Conservation (phyloP, 768 basidiomycete species). For the Termitomyces eurrhizus region DNA sequence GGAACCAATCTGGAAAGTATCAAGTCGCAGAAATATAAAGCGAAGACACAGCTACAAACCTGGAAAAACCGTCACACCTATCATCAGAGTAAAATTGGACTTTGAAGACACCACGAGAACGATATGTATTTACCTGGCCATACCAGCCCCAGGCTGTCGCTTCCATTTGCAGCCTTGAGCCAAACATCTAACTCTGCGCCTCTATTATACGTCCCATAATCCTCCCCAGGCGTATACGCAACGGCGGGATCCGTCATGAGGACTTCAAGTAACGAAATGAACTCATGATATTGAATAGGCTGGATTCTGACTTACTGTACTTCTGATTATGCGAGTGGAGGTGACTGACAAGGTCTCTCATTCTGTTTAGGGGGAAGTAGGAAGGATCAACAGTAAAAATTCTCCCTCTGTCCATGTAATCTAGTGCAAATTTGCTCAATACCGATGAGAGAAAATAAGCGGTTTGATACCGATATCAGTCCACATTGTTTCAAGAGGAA, state of each 20-base stretch:
- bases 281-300: too few species aligned
- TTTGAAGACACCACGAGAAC: slow-evolving; percentile 7
- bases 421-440: slow-evolving; percentile 23
- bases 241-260: slow-evolving; percentile 76
- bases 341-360: slow-evolving; percentile 63
- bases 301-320: slow-evolving; percentile 36
- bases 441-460: not conserved
- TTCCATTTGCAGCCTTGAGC: slow-evolving; percentile 61
- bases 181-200: slow-evolving; percentile 53
- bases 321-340: slow-evolving; percentile 58
- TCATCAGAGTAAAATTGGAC: not conserved
- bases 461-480: slow-evolving; percentile 56
- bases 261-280: slow-evolving; percentile 30
- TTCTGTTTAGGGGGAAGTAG: slow-evolving; percentile 59
- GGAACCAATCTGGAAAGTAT: slow-evolving; percentile 51
- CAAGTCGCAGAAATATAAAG: not conserved
- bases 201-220: slow-evolving; percentile 51
- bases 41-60: slow-evolving; percentile 27
- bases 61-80: slow-evolving; percentile 55
- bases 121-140: slow-evolving; percentile 49
- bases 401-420: slow-evolving; percentile 67
- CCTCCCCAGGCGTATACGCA: slow-evolving; percentile 41
- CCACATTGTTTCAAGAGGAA: slow-evolving; percentile 79
- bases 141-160: slow-evolving; percentile 51
- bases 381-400: slow-evolving; percentile 67